Base-by-base conservation (phyloP, 2,329 filamentous ascomycete species). In the Ophiocordyceps robertsii region DNA sequence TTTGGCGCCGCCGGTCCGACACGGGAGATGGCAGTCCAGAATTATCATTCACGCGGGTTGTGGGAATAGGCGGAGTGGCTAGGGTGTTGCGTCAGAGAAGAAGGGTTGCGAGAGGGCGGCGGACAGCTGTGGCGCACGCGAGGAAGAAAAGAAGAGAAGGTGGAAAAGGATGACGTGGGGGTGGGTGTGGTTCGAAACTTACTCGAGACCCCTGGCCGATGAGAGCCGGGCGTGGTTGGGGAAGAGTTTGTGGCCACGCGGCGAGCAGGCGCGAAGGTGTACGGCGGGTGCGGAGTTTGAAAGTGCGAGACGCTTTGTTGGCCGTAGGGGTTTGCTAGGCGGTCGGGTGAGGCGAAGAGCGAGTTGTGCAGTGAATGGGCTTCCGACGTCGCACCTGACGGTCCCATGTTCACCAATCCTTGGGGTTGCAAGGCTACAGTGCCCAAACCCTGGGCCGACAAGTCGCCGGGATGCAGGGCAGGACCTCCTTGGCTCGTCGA, bases 1-100 rank as follows among this genome's bases (percentile, higher is more conserved):
- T 44, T 40, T 51, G 53, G 40, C 58, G 55, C 27, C 53, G 49
- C 9, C 50, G 51, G 21, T 51, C 51, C 9, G 52, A 48, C 19
- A 50, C 40, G 16, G 52, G 51, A 27, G 50, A 46, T 11, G 48
- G 48, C 27, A 47, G 37, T 11, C 40, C 40, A 35, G 33, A 35
- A 9, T 9, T 35, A 16, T 35, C 33, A 16, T 16, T n/a, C 9
- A n/a, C 14, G 30, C 11, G 14, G 9, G 30, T 4, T 32, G 30
- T 10, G 14, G 30, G 30, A 5, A 10, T 10, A 4, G 11, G 9
- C 11, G 30, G 12, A 4, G 14, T 13, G 4, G n/a, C n/a, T 32
- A 32, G 12, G 7, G 8, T 13, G n/a, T 32, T 11, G n/a, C 31
- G 31, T 32, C 31, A n/a, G n/a, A 32, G 12, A 32, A 6, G 31